phyloP scores from a whole-genome alignment of 352 stramenopile genomes.

The Blastocystis sp. region DNA sequence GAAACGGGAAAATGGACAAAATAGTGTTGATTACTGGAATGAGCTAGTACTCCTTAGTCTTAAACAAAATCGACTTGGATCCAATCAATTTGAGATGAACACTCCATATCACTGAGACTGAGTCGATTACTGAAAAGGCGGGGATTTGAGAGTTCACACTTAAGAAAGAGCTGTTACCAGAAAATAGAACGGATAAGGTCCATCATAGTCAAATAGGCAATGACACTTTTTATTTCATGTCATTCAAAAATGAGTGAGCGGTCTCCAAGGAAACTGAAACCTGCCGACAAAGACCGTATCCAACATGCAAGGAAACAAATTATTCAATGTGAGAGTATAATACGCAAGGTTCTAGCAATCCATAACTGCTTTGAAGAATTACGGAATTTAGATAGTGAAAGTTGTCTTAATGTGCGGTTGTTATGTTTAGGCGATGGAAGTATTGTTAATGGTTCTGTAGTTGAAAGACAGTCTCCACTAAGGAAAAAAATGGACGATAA shows the following conservation, averaged over 20 bases:
- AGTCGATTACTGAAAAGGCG: too few species aligned
- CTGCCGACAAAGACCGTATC: slow-evolving; percentile 31
- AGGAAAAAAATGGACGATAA: neutral
- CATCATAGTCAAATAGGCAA: too few species aligned
- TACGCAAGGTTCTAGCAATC: slow-evolving; percentile 44
- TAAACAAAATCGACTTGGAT: too few species aligned
- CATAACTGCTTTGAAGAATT: slow-evolving; percentile 29
- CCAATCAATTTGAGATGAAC: too few species aligned
- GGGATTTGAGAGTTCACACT: too few species aligned
- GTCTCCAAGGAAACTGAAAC: neutral
- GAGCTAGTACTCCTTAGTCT: too few species aligned
- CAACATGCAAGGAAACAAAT: slow-evolving; percentile 17
- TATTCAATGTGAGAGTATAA: slow-evolving; percentile 51
- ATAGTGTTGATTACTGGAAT: too few species aligned
- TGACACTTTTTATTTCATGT: neutral
- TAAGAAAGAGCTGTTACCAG: too few species aligned
- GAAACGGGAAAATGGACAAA: too few species aligned
- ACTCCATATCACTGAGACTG: too few species aligned
- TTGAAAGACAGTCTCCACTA: neutral
- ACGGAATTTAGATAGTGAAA: neutral
- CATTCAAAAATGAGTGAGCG: slow-evolving; percentile 46
- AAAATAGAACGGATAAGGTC: too few species aligned
- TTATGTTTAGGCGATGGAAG: neutral
- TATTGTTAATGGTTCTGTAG: neutral
- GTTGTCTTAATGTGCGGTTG: neutral